A percentile compares a stretch with the other conserved stretches of the same genome.
phyloP scores from a whole-genome alignment of 139 green algal genomes.

The Tetradesmus lagerheimii region DNA sequence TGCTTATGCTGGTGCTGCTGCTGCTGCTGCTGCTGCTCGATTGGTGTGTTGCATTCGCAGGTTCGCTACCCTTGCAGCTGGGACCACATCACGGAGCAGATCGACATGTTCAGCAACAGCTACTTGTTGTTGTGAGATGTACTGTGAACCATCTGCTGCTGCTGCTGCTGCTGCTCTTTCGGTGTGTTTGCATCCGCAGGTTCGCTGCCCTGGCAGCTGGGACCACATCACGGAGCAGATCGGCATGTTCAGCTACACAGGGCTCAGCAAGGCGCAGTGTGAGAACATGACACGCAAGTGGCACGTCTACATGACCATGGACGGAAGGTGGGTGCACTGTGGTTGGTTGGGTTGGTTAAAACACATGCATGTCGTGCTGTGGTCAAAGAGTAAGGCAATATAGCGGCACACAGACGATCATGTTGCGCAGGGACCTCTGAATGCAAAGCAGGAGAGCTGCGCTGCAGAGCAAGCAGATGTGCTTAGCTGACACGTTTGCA shows the following conservation, averaged over 20 bases:
- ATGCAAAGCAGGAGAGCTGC: too few relatives aligned
- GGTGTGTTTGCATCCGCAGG: background rate
- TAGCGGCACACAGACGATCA: too few relatives aligned
- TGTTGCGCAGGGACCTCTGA: too few relatives aligned
- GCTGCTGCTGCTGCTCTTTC: background rate
- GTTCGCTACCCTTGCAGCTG: constrained; percentile 57
- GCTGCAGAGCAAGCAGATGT: too few relatives aligned
- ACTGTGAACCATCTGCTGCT: too few relatives aligned
- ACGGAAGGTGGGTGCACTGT: background rate
- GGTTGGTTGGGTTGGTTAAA: too few relatives aligned
- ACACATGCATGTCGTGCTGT: too few relatives aligned
- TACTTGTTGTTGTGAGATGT: too few relatives aligned
- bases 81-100: constrained; percentile 53
- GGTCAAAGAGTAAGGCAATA: too few relatives aligned
- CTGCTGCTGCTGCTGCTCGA: background rate
- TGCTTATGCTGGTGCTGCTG: background rate
- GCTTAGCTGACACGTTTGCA: too few relatives aligned
- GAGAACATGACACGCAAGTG: constrained; percentile 59
- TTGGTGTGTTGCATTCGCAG: background rate
- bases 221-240: constrained; percentile 54
- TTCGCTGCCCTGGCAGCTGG: constrained; percentile 58
- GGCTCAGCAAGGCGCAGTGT: constrained; percentile 50
- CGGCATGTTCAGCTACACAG: constrained; percentile 52
- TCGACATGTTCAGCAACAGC: constrained; percentile 52
- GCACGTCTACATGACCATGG: constrained; percentile 55